phyloP scores from a whole-genome alignment of 768 basidiomycete genomes.

The Mycena amicta region DNA sequence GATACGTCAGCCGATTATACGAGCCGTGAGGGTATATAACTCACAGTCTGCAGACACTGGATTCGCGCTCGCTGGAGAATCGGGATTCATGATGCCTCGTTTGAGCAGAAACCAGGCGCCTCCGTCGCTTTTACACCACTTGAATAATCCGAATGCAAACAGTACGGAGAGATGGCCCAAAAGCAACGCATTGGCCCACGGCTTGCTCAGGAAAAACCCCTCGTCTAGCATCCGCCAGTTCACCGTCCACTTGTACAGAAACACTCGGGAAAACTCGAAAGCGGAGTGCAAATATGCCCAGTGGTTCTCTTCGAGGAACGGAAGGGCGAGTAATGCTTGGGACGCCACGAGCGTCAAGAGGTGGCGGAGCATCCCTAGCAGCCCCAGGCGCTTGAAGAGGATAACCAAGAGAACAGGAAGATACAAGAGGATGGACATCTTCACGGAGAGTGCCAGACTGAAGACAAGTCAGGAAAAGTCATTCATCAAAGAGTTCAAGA shows the following conservation, averaged over 20 bases:
- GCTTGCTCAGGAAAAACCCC: slow-evolving; percentile 67
- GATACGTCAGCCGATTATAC: too few relatives aligned
- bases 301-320: slow-evolving; percentile 67
- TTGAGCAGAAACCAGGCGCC: slow-evolving; percentile 59
- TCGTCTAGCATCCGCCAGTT: slow-evolving; percentile 93
- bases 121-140: slow-evolving; percentile 79
- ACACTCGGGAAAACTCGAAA: slow-evolving; percentile 86
- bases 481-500: slow-evolving; percentile 5
- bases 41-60: slow-evolving; percentile 66
- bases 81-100: slow-evolving; percentile 56
- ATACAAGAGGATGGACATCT: slow-evolving; percentile 84
- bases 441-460: background rate
- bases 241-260: slow-evolving; percentile 96
- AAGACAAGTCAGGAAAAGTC: background rate
- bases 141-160: slow-evolving; percentile 64
- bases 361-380: slow-evolving; percentile 53
- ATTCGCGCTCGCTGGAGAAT: slow-evolving; percentile 46
- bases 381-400: slow-evolving; percentile 72
- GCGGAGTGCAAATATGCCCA: slow-evolving; percentile 72
- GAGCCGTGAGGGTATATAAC: too few relatives aligned
- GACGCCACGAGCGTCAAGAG: slow-evolving; percentile 46
- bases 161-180: slow-evolving; percentile 64
- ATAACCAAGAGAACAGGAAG: slow-evolving; percentile 86
- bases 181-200: slow-evolving; percentile 66
- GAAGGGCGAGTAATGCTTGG: slow-evolving; percentile 66